Evolutionary conservation across 768 basidiomycete genomes (phyloP).

Genomic region (Tulasnella sp.): DNA sequence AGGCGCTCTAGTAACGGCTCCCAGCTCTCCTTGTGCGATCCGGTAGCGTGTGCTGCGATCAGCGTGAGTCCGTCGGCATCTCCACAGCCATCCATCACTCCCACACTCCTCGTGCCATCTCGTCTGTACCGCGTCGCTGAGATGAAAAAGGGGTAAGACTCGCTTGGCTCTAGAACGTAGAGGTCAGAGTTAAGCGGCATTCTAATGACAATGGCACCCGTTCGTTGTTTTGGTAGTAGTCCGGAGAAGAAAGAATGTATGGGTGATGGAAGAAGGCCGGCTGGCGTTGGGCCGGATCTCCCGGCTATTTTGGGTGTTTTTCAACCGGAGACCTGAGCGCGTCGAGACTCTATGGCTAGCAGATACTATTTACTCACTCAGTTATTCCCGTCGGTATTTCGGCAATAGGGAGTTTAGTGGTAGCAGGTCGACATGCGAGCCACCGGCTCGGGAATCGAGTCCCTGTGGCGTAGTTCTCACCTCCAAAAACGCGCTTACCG

Average conservation of each 20-base stretch:
- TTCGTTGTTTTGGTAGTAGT: too few relatives aligned
- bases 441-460: not conserved
- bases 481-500: slow-evolving; percentile 22
- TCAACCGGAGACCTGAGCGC: too few relatives aligned
- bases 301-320: too few relatives aligned
- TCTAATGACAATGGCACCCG: not conserved
- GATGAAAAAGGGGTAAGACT: not conserved
- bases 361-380: too few relatives aligned
- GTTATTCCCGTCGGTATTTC: too few relatives aligned
- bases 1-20: slow-evolving; percentile 19
- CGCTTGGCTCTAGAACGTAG: not conserved
- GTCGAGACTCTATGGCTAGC: too few relatives aligned
- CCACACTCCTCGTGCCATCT: not conserved
- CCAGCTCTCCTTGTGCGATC: slow-evolving; percentile 26
- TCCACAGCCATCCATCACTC: not conserved
- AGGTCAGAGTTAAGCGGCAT: not conserved
- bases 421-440: not conserved
- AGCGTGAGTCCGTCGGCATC: not conserved
- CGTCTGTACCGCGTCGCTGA: not conserved
- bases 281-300: too few relatives aligned
- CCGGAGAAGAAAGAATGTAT: too few relatives aligned
- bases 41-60: slow-evolving; percentile 5
- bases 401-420: too few relatives aligned
- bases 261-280: too few relatives aligned
- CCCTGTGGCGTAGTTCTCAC: slow-evolving; percentile 23